A percentile compares a stretch with the other conserved stretches of the same genome.
Conservation (phyloP, 2,329 filamentous ascomycete genomes). For the Ophiostoma ips region DNA sequence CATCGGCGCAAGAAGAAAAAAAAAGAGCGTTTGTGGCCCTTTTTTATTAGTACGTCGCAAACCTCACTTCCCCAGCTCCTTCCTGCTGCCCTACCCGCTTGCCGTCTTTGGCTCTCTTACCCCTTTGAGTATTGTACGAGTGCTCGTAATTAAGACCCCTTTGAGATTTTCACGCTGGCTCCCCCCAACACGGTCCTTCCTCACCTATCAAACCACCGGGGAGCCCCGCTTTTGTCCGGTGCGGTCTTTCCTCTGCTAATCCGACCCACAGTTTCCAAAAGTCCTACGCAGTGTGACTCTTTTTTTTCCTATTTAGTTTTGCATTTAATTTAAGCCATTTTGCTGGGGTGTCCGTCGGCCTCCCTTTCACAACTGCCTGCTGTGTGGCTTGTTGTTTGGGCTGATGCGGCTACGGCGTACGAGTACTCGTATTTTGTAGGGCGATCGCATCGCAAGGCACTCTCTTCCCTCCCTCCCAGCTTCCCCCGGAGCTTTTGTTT, state of each 20-base stretch:
- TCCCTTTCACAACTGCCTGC: neutral
- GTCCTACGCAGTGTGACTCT: slow-evolving; percentile 1
- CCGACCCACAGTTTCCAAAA: neutral
- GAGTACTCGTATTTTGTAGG: too few relatives aligned
- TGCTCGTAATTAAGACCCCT: too few relatives aligned
- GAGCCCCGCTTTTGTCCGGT: neutral
- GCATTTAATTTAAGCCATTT: neutral
- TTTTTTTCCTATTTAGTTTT: neutral
- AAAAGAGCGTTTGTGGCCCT: too few relatives aligned
- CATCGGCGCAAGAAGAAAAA: too few relatives aligned
- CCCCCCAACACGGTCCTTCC: neutral
- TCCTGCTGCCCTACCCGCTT: too few relatives aligned
- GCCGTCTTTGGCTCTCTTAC: too few relatives aligned
- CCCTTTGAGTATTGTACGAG: too few relatives aligned
- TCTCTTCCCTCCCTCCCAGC: neutral
- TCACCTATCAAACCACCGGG: neutral
- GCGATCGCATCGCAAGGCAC: slow-evolving; percentile 3
- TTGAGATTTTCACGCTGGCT: too few relatives aligned
- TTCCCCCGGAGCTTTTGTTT: neutral
- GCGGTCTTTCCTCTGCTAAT: neutral
- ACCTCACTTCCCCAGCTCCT: too few relatives aligned
- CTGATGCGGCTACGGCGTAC: slow-evolving; percentile 3
- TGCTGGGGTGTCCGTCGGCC: neutral
- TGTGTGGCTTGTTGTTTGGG: neutral
- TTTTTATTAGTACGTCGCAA: too few relatives aligned